These are phyloP conservation scores for Trypanosoma boissoni DNA, from an alignment of 208 protist species.

Conservation along the genomic window DNA sequence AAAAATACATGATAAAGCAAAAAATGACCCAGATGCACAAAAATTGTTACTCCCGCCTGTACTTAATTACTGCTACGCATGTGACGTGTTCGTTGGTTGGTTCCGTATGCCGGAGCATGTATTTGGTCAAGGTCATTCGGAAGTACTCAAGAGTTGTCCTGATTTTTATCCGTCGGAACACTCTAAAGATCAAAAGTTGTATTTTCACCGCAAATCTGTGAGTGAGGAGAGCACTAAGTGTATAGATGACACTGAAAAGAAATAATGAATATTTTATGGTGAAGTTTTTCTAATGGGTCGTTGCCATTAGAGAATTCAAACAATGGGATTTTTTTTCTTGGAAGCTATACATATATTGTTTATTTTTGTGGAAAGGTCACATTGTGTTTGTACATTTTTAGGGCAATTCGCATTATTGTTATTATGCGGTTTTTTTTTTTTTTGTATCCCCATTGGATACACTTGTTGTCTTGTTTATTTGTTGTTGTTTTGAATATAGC, in stretches of 20 bases:
- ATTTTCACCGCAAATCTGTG: constrained; percentile 29
- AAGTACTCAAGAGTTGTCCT: constrained; percentile 30
- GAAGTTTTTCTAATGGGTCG: too few species aligned
- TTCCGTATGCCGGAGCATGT: constrained; percentile 73
- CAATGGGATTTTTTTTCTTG: too few species aligned
- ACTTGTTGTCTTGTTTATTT: too few species aligned
- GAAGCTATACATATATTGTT: too few species aligned
- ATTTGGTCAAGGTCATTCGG: constrained; percentile 46
- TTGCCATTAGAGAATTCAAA: too few species aligned
- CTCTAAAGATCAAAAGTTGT: constrained; percentile 21
- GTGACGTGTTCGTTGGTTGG: constrained; percentile 69
- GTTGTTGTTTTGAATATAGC: constrained; percentile 5
- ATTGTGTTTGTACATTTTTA: too few species aligned
- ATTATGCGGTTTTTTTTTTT: too few species aligned
- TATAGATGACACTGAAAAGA: too few species aligned
- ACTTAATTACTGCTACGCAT: constrained; percentile 82
- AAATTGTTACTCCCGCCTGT: constrained; percentile 56
- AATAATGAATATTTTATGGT: too few species aligned
- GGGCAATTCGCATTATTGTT: too few species aligned
- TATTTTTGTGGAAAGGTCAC: too few species aligned
- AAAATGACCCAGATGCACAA: constrained; percentile 25
- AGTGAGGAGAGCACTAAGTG: constrained; percentile 21
- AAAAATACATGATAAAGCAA: constrained; percentile 20
- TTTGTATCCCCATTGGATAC: too few species aligned
- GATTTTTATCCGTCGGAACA: constrained; percentile 30